A percentile compares a stretch with the other conserved stretches of the same genome.
Conservation (phyloP, 805 yeast genomes). For the Kluyveromyces nonfermentans region DNA sequence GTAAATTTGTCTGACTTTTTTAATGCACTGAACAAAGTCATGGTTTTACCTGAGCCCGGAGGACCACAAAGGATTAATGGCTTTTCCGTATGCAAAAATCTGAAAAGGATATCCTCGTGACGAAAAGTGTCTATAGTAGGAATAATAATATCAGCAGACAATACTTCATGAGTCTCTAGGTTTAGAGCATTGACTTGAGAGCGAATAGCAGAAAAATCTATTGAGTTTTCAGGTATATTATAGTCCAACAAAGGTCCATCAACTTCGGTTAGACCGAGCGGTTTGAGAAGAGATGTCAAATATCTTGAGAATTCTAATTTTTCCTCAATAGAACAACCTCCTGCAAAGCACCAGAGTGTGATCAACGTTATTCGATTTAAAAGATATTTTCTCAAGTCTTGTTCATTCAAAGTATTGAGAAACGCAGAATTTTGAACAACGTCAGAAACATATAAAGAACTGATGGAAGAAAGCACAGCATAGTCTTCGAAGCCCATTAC, state of each 20-base stretch:
- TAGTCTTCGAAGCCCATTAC: constrained; percentile 1
- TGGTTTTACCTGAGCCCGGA: constrained; percentile 95
- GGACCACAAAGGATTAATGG: constrained; percentile 84
- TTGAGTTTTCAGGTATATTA: constrained; percentile 36
- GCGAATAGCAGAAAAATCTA: constrained; percentile 38
- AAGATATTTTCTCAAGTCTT: neutral
- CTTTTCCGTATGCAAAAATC: constrained; percentile 44
- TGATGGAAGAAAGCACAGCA: neutral
- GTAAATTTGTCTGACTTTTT: constrained; percentile 48
- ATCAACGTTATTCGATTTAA: neutral
- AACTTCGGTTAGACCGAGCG: constrained; percentile 1
- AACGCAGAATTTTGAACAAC: neutral
- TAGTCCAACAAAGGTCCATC: constrained; percentile 31
- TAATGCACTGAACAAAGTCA: constrained; percentile 69
- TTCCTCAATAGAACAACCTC: constrained; percentile 4
- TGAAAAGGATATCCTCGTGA: constrained; percentile 52
- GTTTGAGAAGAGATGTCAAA: neutral
- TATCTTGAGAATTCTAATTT: neutral
- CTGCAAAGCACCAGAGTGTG: constrained; percentile 5
- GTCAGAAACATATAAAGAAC: neutral
- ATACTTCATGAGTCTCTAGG: constrained; percentile 50
- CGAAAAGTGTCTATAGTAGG: constrained; percentile 72
- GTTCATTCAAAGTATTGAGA: neutral
- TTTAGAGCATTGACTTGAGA: constrained; percentile 33
- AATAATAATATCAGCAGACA: constrained; percentile 54